Percentiles rank a stretch among this genome's conserved stretches.
phyloP scores from a whole-genome alignment of 2,329 filamentous ascomycete genomes.

The Thermochaetoides dissita region DNA sequence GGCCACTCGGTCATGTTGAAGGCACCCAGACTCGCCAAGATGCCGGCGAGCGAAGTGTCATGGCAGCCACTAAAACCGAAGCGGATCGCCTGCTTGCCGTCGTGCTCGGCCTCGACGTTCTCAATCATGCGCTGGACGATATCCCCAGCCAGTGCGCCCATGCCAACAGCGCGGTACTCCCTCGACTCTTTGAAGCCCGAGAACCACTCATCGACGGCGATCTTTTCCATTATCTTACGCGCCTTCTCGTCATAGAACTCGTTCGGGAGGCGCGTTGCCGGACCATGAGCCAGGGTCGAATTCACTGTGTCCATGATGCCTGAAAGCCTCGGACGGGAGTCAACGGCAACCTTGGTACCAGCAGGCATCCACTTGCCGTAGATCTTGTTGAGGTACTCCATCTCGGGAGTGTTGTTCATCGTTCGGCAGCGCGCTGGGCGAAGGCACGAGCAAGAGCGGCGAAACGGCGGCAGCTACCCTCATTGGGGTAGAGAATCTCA shows the following conservation, averaged over 20 bases:
- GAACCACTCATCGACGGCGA: slow-evolving; percentile 88
- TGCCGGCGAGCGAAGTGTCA: slow-evolving; percentile 77
- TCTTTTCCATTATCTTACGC: slow-evolving; percentile 54
- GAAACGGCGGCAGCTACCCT: slow-evolving; percentile 59
- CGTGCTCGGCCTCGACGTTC: slow-evolving; percentile 34
- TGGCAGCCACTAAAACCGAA: slow-evolving; percentile 78
- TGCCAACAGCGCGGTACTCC: slow-evolving; percentile 82
- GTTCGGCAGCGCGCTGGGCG: slow-evolving; percentile 54
- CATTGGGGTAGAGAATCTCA: slow-evolving; percentile 72
- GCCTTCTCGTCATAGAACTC: slow-evolving; percentile 76
- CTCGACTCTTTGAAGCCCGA: slow-evolving; percentile 67
- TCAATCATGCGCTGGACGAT: slow-evolving; percentile 62
- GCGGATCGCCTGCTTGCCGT: slow-evolving; percentile 33
- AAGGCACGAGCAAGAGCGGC: slow-evolving; percentile 55
- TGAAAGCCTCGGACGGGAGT: slow-evolving; percentile 68
- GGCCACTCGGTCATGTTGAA: slow-evolving; percentile 68
- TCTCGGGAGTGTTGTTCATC: slow-evolving; percentile 66
- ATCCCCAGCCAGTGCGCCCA: slow-evolving; percentile 74
- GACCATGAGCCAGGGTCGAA: slow-evolving; percentile 70
- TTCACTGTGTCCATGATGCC: slow-evolving; percentile 95
- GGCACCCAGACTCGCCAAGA: slow-evolving; percentile 65
- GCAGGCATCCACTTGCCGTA: slow-evolving; percentile 79
- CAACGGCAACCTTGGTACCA: slow-evolving; percentile 58
- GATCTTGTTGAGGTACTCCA: slow-evolving; percentile 66
- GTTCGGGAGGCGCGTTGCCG: slow-evolving; percentile 60